phyloP scores from a whole-genome alignment of 78 protist genomes.

The Dictyostelium discoideum region DNA sequence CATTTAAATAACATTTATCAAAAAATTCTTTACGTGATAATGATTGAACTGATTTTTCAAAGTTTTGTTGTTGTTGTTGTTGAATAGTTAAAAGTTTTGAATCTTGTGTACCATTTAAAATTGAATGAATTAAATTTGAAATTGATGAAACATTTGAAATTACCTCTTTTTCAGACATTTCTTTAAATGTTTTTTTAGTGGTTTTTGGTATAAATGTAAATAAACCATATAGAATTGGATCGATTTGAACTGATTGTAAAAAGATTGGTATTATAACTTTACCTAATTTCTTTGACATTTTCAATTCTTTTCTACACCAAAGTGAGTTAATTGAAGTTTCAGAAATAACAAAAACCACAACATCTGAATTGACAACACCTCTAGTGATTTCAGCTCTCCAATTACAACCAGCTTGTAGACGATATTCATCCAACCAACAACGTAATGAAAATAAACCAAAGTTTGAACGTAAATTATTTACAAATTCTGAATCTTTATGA shows the following conservation, averaged over 20 bases:
- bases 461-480: not conserved
- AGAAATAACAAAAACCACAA: slow-evolving; percentile 26
- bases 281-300: slow-evolving; percentile 56
- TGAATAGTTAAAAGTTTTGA: not conserved
- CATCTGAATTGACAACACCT: slow-evolving; percentile 24
- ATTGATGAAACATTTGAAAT: not conserved
- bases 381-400: slow-evolving; percentile 69
- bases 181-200: not conserved
- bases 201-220: not conserved
- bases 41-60: not conserved
- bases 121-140: slow-evolving; percentile 3
- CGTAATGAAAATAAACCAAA: slow-evolving; percentile 31
- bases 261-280: slow-evolving; percentile 27
- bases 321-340: slow-evolving; percentile 50
- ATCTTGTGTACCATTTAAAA: not conserved
- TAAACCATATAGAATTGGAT: slow-evolving; percentile 46
- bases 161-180: not conserved
- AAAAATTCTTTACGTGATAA: not conserved
- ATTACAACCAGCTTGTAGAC: slow-evolving; percentile 74
- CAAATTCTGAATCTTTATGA: slow-evolving; percentile 61
- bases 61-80: not conserved
- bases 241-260: slow-evolving; percentile 13
- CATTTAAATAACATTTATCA: not conserved
- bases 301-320: slow-evolving; percentile 78
- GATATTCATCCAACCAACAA: slow-evolving; percentile 78